Percentiles rank a stretch among this genome's conserved stretches.
phyloP scores from a whole-genome alignment of 805 yeast species.

The Schwanniomyces pseudopolymorphus region DNA sequence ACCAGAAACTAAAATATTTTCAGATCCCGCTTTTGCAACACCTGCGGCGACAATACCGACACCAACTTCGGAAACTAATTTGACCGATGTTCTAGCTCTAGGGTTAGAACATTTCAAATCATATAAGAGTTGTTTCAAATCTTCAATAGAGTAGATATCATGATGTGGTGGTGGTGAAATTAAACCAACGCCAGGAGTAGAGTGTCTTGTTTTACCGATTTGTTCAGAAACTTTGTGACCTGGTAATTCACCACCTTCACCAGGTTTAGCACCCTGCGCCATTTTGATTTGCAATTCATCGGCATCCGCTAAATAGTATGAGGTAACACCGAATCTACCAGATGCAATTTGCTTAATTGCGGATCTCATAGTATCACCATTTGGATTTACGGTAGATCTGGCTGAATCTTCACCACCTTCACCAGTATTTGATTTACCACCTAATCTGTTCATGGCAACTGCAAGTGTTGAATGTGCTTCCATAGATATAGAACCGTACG shows the following conservation, averaged over 20 bases:
- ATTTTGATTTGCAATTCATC: constrained; percentile 97
- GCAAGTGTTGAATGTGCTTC: constrained; percentile 98
- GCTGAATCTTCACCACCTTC: constrained; percentile 99
- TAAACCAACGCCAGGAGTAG: constrained; percentile 94
- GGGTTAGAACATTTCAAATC: constrained; percentile 97
- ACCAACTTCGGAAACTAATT: constrained; percentile 96
- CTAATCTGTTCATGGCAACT: constrained; percentile 96
- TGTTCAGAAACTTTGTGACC: constrained; percentile 86
- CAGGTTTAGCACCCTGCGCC: constrained; percentile 99
- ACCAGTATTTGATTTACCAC: constrained; percentile 98
- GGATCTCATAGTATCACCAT: constrained; percentile 98
- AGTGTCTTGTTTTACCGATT: constrained; percentile 94
- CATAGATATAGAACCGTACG: constrained; percentile 97
- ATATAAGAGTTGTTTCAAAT: constrained; percentile 81
- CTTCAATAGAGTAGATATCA: constrained; percentile 97
- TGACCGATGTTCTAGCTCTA: constrained; percentile 93
- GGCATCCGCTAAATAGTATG: constrained; percentile 90
- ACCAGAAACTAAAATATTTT: constrained; percentile 91
- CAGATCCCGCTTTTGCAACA: constrained; percentile 98
- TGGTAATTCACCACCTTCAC: constrained; percentile 99
- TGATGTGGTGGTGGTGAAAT: constrained; percentile 99
- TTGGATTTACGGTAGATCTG: constrained; percentile 71
- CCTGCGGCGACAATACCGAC: constrained; percentile 99
- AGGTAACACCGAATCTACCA: constrained; percentile 97
- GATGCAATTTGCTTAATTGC: constrained; percentile 97